Evolutionary conservation across 805 yeast species (phyloP), one percentile per base, ranked within the genome.

Genomic region (Dipodascopsis uninucleata): DNA sequence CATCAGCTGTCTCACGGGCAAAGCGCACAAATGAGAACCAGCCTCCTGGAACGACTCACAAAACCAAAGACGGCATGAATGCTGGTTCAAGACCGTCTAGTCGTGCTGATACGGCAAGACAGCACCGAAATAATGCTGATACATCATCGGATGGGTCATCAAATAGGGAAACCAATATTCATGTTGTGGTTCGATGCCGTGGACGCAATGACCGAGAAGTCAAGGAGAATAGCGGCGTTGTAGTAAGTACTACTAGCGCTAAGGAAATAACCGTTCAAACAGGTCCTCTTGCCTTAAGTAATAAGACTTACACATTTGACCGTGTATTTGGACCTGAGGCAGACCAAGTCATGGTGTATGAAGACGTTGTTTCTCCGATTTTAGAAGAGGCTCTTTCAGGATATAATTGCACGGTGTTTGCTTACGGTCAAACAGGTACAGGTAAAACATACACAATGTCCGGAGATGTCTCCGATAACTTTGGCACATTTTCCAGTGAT

Each of bases 261-360:
- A 66, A 68, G 36, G 80, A 76, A 51, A 74, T 78, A 5, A 62
- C 74, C 0, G 65, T 79, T 14, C 70, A 72, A 34, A 67, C 75
- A 1, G 71, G 71, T 2, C 65, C 68, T 5, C 56, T 57, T 47
- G 56, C 56, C 38, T 33, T 52, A 52, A 26, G 60, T 31, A 54
- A 59, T 40, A 81, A 79, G 60, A 76, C 82, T 1, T 88, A 82
- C 61, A 69, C 75, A 5, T 82, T 87, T 39, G 96, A 87, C 62
- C 79, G 78, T 43, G 93, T 85, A 0, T 86, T 82, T 63, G 95
- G 95, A 1, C 81, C 94, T 1, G 81, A 78, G 49, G 80, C 90
- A 2, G 87, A 79, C 56, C 96, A 88, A 63, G 66, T 70, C 34
- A 66, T 72, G 29, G 62, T 88, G 1, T 88, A 81, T 56, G 77